Conservation (phyloP, 768 basidiomycete species). For the Calocybe cyanea region DNA sequence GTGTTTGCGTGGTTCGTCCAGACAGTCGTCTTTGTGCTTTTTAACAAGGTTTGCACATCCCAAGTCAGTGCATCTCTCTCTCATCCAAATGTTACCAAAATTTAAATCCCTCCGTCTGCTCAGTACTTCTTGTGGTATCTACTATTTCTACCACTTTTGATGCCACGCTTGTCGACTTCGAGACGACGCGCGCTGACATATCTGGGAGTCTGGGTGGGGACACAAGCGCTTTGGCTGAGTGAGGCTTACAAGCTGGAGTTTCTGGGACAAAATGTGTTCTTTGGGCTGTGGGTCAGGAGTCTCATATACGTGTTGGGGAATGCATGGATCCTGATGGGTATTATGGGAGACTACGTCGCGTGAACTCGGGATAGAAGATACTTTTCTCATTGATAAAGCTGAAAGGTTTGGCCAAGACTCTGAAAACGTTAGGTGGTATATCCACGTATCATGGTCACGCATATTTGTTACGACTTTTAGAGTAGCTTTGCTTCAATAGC, state of each 20-base stretch:
- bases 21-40: conserved; percentile 86
- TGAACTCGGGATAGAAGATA: background rate
- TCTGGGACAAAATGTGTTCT: conserved; percentile 69
- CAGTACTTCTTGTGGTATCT: background rate
- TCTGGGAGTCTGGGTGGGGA: conserved; percentile 63
- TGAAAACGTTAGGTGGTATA: background rate
- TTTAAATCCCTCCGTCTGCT: no score
- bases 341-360: conserved; percentile 40
- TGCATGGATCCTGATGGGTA: conserved; percentile 69
- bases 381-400: background rate
- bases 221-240: conserved; percentile 87
- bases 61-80: conserved; percentile 48
- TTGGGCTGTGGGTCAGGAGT: conserved; percentile 75
- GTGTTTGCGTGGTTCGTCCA: conserved; percentile 89
- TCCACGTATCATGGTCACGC: background rate
- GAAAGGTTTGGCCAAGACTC: no score
- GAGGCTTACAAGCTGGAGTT: conserved; percentile 92
- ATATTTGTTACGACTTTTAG: conserved; percentile 1
- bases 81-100: background rate
- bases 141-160: conserved; percentile 1
- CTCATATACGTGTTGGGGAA: conserved; percentile 73
- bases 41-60: conserved; percentile 98
- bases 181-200: conserved; percentile 35
- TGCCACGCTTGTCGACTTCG: conserved; percentile 57
- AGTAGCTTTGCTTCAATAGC: conserved; percentile 60